These are phyloP conservation scores for Apiotrichum siamense DNA, from an alignment of 1,284 basidiomycete species.

Conservation along the genomic window DNA sequence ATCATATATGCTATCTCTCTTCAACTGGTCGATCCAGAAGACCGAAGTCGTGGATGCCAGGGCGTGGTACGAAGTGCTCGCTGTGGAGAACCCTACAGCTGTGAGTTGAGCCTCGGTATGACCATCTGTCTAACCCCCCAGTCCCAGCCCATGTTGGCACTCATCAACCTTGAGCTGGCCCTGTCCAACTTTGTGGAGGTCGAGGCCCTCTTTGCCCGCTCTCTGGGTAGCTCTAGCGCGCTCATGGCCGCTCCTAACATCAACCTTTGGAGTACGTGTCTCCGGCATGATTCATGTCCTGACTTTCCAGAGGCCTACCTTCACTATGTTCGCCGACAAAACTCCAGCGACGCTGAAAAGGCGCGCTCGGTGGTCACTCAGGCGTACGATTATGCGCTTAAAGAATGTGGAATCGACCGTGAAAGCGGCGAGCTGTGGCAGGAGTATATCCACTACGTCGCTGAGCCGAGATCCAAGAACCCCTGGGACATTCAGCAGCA, in stretches of 20 bases:
- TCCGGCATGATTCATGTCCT: background rate
- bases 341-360: conserved; percentile 48
- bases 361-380: conserved; percentile 71
- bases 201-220: conserved; percentile 42
- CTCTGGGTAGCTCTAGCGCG: conserved; percentile 36
- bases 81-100: conserved; percentile 41
- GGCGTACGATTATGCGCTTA: conserved; percentile 90
- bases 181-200: conserved; percentile 44
- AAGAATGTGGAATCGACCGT: conserved; percentile 71
- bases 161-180: conserved; percentile 47
- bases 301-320: conserved; percentile 41
- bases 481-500: conserved; percentile 96
- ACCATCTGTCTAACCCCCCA: conserved; percentile 4
- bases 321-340: conserved; percentile 48
- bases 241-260: conserved; percentile 45
- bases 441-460: conserved; percentile 74
- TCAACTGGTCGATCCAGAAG: conserved; percentile 46
- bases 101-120: conserved; percentile 28
- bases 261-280: conserved; percentile 45
- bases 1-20: conserved; percentile 38
- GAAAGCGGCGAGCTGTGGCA: conserved; percentile 56
- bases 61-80: conserved; percentile 41
- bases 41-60: conserved; percentile 43
- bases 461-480: conserved; percentile 65
- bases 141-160: conserved; percentile 38